A percentile compares a stretch with the other conserved stretches of the same genome.
Evolutionary conservation across 2,329 filamentous ascomycete species (phyloP).

Genomic region (Grosmannia penicillata): DNA sequence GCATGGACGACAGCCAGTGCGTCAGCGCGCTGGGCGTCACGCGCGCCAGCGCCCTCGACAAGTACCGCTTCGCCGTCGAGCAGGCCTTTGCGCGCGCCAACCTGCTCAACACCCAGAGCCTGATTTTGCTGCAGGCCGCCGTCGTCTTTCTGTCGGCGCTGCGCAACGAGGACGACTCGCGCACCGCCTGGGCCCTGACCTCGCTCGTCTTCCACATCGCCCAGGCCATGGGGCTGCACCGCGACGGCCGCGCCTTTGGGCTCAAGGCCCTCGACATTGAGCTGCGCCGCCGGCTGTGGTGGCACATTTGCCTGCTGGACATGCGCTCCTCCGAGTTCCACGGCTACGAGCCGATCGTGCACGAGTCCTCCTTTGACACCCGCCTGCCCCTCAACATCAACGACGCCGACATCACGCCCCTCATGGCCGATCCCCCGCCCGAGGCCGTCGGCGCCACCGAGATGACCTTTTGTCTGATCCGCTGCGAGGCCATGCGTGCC

Average conservation of each 20-base stretch:
- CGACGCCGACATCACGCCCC: slow-evolving; percentile 26
- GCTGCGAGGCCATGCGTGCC: slow-evolving; percentile 10
- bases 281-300: slow-evolving; percentile 43
- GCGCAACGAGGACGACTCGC: slow-evolving; percentile 26
- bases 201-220: slow-evolving; percentile 38
- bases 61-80: slow-evolving; percentile 33
- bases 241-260: slow-evolving; percentile 31
- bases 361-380: slow-evolving; percentile 27
- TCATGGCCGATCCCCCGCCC: slow-evolving; percentile 30
- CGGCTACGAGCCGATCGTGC: slow-evolving; percentile 28
- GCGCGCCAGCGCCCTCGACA: slow-evolving; percentile 3
- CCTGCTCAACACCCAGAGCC: slow-evolving; percentile 39
- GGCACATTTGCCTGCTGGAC: slow-evolving; percentile 40
- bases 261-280: slow-evolving; percentile 41
- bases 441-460: slow-evolving; percentile 38
- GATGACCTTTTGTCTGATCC: slow-evolving; percentile 27
- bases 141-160: slow-evolving; percentile 35
- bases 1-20: slow-evolving; percentile 35
- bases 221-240: slow-evolving; percentile 32
- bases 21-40: not conserved
- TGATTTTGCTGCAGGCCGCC: slow-evolving; percentile 42
- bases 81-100: slow-evolving; percentile 40
- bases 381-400: slow-evolving; percentile 35
- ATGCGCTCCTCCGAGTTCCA: slow-evolving; percentile 36
- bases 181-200: slow-evolving; percentile 43